Base-by-base conservation (phyloP, 495 filamentous ascomycete species). In the Lophiostoma macrostomum region DNA sequence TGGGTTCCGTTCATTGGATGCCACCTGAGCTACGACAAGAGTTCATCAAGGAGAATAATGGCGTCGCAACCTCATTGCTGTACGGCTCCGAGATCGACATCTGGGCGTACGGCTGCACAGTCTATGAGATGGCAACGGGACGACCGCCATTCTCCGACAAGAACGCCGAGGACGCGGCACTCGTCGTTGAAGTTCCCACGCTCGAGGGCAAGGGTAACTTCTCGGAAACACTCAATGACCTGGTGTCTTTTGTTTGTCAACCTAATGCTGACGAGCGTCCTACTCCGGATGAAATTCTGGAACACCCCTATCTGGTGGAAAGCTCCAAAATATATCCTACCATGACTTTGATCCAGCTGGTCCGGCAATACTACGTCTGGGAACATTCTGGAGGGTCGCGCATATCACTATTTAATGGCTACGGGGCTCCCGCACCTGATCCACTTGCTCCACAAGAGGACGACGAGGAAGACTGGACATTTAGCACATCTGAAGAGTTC, bases 1-100 rank as follows among this genome's bases (percentile, higher is more conserved):
- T 98, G 36, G 93, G 93, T 8, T 97, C 93, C 5, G 88, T 88
- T 13, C 82, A 96, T 70, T 98, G 91, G 89, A 96, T 97, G 91
- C 87, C 93, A 0, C 93, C 90, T 0, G 93, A 98, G 38, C 38
- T 64, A 11, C 59, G 52, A 37, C 47, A 53, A 27, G 60, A 64
- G 42, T 63, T 53, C 54, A 50, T 58, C 12, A 63, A 63, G 31
- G 60, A 63, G 16, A 45, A 35, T 16, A 45, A 63, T 30, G n/a
- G n/a, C n/a, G n/a, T n/a, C n/a, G n/a, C n/a, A n/a, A n/a, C n/a
- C n/a, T n/a, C n/a, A n/a, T n/a, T n/a, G n/a, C 71, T 73, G n/a
- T 85, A 84, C 52, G 77, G 80, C 5, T 80, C 73, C 20, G 82
- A 86, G 61, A 83, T 97, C 51, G 93, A 98, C 63, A 88, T 95